Conservation (phyloP, 805 yeast species). For the Maudiozyma serrabonitensis region DNA sequence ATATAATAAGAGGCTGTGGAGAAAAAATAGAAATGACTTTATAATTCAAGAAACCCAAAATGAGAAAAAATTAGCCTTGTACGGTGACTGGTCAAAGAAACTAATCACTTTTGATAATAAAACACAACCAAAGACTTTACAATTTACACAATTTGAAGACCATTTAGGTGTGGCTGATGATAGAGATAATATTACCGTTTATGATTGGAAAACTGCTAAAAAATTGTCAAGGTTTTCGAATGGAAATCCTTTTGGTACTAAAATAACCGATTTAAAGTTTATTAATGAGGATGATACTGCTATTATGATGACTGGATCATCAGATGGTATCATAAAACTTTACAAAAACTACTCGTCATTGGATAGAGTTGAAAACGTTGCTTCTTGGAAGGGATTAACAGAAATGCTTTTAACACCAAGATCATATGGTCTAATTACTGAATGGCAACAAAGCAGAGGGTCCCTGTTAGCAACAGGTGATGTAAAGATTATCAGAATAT, state of each 20-base stretch:
- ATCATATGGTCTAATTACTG: conserved; percentile 75
- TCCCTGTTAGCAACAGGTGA: conserved; percentile 88
- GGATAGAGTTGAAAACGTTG: conserved; percentile 49
- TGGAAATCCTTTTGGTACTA: conserved; percentile 79
- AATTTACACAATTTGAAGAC: conserved; percentile 86
- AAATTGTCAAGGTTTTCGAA: conserved; percentile 64
- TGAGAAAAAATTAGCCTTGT: conserved; percentile 71
- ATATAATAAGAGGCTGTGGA: conserved; percentile 75
- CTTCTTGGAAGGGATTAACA: conserved; percentile 90
- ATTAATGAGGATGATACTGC: conserved; percentile 91
- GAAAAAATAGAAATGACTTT: conserved; percentile 78
- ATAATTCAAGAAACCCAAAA: conserved; percentile 84
- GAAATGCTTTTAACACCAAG: conserved; percentile 74
- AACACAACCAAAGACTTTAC: conserved; percentile 69
- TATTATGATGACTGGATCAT: conserved; percentile 74
- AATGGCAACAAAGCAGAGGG: conserved; percentile 97
- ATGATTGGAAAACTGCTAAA: conserved; percentile 72
- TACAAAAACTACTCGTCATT: conserved; percentile 63
- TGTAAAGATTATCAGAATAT: conserved; percentile 77
- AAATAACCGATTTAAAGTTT: conserved; percentile 75
- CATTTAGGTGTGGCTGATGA: conserved; percentile 74
- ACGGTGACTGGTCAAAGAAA: conserved; percentile 76
- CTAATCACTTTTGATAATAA: conserved; percentile 53
- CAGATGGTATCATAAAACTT: conserved; percentile 88
- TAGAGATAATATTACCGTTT: conserved; percentile 70